Evolutionary conservation across 2,329 filamentous ascomycete genomes (phyloP).

Genomic region (Sphaceloma murrayae): DNA sequence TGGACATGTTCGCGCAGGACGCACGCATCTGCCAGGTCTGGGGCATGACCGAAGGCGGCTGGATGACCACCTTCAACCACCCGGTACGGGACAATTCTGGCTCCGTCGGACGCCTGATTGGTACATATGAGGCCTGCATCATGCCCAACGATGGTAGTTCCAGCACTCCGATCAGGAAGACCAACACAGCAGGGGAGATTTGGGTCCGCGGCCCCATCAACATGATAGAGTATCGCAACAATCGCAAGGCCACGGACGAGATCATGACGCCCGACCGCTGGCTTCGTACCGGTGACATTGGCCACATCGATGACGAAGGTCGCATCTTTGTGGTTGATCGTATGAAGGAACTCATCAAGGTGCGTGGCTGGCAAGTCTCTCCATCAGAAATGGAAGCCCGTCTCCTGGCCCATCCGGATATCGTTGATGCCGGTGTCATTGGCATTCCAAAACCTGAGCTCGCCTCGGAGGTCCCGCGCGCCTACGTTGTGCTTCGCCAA

Average conservation of each 20-base stretch:
- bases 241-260: conserved; percentile 23
- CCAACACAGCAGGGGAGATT: conserved; percentile 32
- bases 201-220: conserved; percentile 32
- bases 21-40: conserved; percentile 41
- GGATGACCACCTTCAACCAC: conserved; percentile 37
- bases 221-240: conserved; percentile 34
- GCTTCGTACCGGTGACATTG: conserved; percentile 34
- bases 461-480: conserved; percentile 21
- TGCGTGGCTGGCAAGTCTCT: conserved; percentile 29
- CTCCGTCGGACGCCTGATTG: conserved; percentile 40
- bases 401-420: conserved; percentile 22
- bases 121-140: conserved; percentile 28
- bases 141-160: conserved; percentile 24
- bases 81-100: conserved; percentile 34
- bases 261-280: conserved; percentile 21
- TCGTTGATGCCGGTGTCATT: conserved; percentile 26
- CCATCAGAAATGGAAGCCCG: conserved; percentile 28
- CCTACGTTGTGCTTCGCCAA: conserved; percentile 19
- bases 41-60: conserved; percentile 45
- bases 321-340: conserved; percentile 29
- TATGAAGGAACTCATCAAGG: conserved; percentile 30
- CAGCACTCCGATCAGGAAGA: conserved; percentile 20
- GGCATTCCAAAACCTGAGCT: conserved; percentile 21
- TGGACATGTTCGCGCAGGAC: conserved; percentile 32
- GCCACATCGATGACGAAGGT: conserved; percentile 23